Evolutionary conservation across 768 basidiomycete species (phyloP).

Genomic region (Kwoniella dendrophila): DNA sequence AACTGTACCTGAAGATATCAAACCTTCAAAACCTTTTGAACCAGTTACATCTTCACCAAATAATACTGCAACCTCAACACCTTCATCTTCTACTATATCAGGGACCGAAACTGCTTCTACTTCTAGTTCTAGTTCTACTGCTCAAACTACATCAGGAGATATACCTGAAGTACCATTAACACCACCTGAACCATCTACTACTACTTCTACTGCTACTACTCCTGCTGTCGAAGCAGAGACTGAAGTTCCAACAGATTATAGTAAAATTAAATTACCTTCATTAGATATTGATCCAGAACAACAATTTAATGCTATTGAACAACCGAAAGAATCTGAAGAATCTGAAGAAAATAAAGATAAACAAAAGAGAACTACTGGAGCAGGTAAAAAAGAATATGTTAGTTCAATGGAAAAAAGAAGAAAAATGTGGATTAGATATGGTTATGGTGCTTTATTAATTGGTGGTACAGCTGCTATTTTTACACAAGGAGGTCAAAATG

Average conservation of each 20-base stretch:
- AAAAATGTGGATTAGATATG: slow-evolving; percentile 63
- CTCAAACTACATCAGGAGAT: not conserved
- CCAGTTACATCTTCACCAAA: slow-evolving; percentile 25
- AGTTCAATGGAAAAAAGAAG: slow-evolving; percentile 76
- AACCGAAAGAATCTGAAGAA: too few relatives aligned
- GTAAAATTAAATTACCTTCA: slow-evolving; percentile 52
- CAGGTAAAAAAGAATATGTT: slow-evolving; percentile 68
- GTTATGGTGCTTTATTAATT: slow-evolving; percentile 60
- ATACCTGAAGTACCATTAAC: not conserved
- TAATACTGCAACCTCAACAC: slow-evolving; percentile 1
- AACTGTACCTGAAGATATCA: slow-evolving; percentile 29
- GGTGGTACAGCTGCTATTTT: slow-evolving; percentile 65
- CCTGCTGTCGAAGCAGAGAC: not conserved
- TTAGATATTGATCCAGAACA: slow-evolving; percentile 54
- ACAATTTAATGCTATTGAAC: slow-evolving; percentile 26
- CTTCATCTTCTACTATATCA: too few relatives aligned
- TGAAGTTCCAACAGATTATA: slow-evolving; percentile 24
- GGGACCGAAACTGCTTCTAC: too few relatives aligned
- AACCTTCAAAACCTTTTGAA: slow-evolving; percentile 31
- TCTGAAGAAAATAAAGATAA: slow-evolving; percentile 19
- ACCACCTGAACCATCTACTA: not conserved
- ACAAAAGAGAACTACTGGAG: slow-evolving; percentile 53
- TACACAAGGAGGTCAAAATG: slow-evolving; percentile 63
- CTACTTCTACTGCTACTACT: slow-evolving; percentile 16
- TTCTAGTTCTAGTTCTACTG: not conserved